Base-by-base conservation (phyloP, 495 filamentous ascomycete species). In the Parathielavia appendiculata region DNA sequence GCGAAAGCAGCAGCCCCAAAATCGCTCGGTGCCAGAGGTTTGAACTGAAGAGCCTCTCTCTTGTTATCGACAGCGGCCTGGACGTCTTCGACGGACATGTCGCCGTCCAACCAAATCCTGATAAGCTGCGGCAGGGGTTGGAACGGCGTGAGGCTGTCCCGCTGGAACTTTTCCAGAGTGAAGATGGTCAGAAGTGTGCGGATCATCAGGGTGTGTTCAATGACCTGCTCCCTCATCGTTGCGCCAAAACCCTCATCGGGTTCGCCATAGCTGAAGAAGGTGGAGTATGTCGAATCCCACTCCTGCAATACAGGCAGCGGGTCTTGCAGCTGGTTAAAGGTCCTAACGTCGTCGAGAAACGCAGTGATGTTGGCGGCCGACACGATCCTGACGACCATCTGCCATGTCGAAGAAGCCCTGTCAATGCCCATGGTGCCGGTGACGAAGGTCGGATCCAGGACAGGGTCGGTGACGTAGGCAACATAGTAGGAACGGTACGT, bases 131-230 rank as follows among this genome's bases (percentile, higher is more conserved):
- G 22, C 2, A 43, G 38, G 1, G 62, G 62, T 39, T 63, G 44
- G 36, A 63, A 54, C 5, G 54, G 39, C 16, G 17, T 11, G 9
- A 16, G 17, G 9, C 51, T 39, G 8, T 62, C 34, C 5, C 7
- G 22, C 5, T 59, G 47, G 12, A 62, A 50, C 11, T 22, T 26
- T 17, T 53, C 3, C 3, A 69, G 59, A 12, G 39, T 61, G 17
- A 17, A 17, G 19, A 68, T 59, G 19, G 63, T 55, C 5, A 63
- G 56, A 14, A 68, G 67, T 19, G 58, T 66, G 30, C 69, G 69
- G 44, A 70, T 65, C 40, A 65, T 54, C 12, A 67, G 11, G 10
- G 52, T 40, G 39, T 57, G 56, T 1, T 58, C 51, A 17, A 63
- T 48, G 19, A 67, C 54, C 1, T 48, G 6, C 19, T 59, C 58